phyloP scores from a whole-genome alignment of 148 eudicot genomes.

The Rhododendron ferrugineum region DNA sequence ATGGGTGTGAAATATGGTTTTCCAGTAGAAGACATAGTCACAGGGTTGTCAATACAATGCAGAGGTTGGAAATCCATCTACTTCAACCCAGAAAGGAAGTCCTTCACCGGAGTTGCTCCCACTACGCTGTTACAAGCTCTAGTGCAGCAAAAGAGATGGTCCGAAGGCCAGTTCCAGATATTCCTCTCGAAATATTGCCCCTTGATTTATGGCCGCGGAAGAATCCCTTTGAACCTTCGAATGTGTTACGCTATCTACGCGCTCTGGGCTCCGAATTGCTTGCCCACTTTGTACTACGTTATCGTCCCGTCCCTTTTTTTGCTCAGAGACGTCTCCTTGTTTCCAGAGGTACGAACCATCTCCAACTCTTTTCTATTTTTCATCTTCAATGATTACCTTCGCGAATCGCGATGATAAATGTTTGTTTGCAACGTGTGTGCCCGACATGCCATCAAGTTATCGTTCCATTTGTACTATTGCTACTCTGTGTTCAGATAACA shows the following conservation, averaged over 20 bases:
- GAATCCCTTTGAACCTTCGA: slow-evolving; percentile 11
- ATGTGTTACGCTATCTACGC: slow-evolving; percentile 6
- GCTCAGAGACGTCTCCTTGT: slow-evolving; percentile 16
- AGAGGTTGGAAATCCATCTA: not conserved
- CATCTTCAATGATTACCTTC: not conserved
- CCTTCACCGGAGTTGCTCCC: slow-evolving; percentile 3
- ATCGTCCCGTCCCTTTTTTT: slow-evolving; percentile 14
- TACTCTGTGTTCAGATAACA: slow-evolving; percentile 26
- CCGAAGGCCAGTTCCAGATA: slow-evolving; percentile 15
- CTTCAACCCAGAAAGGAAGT: not conserved
- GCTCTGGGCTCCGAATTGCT: slow-evolving; percentile 23
- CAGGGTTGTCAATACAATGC: not conserved
- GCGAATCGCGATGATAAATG: not conserved
- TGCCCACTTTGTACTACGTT: slow-evolving; percentile 20
- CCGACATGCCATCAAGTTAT: not conserved
- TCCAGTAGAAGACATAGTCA: slow-evolving; percentile 9
- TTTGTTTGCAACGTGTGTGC: not conserved
- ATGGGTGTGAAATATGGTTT: slow-evolving; percentile 12
- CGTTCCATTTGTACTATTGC: not conserved
- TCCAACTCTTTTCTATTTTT: not conserved
- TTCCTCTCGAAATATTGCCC: slow-evolving; percentile 21
- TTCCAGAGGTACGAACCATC: slow-evolving; percentile 20
- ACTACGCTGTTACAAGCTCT: not conserved
- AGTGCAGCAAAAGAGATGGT: slow-evolving; percentile 6
- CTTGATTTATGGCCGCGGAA: slow-evolving; percentile 11